A percentile compares a stretch with the other conserved stretches of the same genome.
These are phyloP conservation scores for Talaromyces stipitatus DNA, from an alignment of 495 filamentous ascomycete species.

Conservation along the genomic window DNA sequence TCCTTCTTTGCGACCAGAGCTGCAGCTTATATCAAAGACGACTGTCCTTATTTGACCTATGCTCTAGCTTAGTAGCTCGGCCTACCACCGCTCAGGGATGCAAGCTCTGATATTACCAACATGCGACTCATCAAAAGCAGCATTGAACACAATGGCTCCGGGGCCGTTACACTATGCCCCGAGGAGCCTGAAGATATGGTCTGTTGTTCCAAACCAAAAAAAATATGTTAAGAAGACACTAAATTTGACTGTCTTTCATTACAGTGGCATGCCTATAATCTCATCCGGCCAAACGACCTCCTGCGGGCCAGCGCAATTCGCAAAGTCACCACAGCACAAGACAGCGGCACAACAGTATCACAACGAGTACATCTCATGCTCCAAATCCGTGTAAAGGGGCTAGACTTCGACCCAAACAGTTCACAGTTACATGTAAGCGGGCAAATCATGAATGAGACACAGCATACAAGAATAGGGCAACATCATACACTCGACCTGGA, in stretches of 20 bases:
- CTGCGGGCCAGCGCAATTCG: conserved; percentile 79
- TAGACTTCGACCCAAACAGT: conserved; percentile 85
- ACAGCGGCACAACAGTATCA: conserved; percentile 68
- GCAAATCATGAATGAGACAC: conserved; percentile 74
- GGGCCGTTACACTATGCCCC: conserved; percentile 71
- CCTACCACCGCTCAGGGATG: too few species aligned
- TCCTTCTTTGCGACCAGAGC: background rate
- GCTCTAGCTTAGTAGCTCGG: too few species aligned
- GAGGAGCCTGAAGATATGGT: conserved; percentile 97
- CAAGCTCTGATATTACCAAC: background rate
- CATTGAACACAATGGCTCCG: conserved; percentile 70
- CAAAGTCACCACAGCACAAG: conserved; percentile 59
- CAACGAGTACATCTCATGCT: conserved; percentile 72
- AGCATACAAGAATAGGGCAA: conserved; percentile 71
- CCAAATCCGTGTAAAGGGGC: conserved; percentile 68
- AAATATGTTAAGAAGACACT: background rate
- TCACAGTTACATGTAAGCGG: conserved; percentile 81
- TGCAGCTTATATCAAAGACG: too few species aligned
- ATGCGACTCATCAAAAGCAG: conserved; percentile 70
- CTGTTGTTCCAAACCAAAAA: conserved; percentile 11
- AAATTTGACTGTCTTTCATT: conserved; percentile 3
- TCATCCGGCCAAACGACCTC: conserved; percentile 73
- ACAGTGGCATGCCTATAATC: conserved; percentile 95
- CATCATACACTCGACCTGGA: conserved; percentile 91
- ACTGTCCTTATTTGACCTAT: too few species aligned